Base-by-base conservation (phyloP, 352 stramenopile species). In the Bremia lactucae region DNA sequence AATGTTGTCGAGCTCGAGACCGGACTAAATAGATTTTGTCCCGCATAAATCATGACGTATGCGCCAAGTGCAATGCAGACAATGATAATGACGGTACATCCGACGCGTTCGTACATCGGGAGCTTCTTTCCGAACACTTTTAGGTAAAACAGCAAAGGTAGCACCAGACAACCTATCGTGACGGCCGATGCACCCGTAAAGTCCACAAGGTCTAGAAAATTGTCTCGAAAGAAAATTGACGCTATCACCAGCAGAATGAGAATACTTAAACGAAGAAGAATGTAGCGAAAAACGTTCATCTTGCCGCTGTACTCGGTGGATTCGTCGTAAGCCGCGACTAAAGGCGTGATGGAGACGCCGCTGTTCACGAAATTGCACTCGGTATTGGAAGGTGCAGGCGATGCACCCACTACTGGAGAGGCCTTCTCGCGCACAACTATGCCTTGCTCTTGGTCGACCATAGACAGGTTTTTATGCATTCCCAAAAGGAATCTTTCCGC, bases 131-230 rank as follows among this genome's bases (percentile, higher is more conserved):
- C 68, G 37, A 64, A 58, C 13, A 64, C 28, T 34, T 75, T 75
- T 26, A 78, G 42, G 58, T 78, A 78, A 37, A 74, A 72, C n/a
- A 51, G 23, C 2, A 74, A 37, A 28, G 66, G 66, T 10, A 78
- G 34, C 3, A 74, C 50, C 13, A 74, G 56, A 39, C 66, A 70
- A 19, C 57, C 59, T 0, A 44, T 36, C 0, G 63, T 62, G 16
- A 69, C 68, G 18, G 58, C 47, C 8, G 63, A 63, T 2, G 66
- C 59, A 14, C 66, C 66, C 6, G 65, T 69, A 36, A 78, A 78
- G 59, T 78, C 66, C 0, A 70, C 49, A 8, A 78, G 52, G 36
- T 73, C 66, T 23, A 63, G 42, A 42, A 78, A 69, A 21, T 70
- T 44, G 40, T 74, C 51, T 10, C 66, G 51, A 4, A 72, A 47